Conservation (phyloP, 805 yeast species). For the Yamadazyma phyllophila region DNA sequence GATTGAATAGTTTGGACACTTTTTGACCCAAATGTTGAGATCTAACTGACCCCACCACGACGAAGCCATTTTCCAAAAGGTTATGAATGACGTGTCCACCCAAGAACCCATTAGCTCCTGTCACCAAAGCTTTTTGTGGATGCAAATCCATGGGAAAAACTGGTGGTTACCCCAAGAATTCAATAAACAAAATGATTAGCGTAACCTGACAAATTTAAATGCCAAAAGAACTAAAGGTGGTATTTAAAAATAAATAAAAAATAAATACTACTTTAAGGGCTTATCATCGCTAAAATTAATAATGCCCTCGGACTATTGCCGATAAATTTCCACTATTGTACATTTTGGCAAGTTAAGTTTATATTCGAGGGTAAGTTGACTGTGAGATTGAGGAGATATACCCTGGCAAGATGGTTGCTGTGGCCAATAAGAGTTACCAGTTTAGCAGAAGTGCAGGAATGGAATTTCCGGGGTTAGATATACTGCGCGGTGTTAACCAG, state of each 20-base stretch:
- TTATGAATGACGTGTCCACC: slow-evolving; percentile 48
- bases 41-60: slow-evolving; percentile 52
- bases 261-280: not conserved
- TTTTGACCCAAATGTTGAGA: slow-evolving; percentile 39
- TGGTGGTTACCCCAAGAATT: not conserved
- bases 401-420: too few relatives aligned
- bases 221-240: not conserved
- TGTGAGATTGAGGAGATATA: too few relatives aligned
- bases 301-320: not conserved
- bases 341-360: too few relatives aligned
- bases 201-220: not conserved
- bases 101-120: slow-evolving; percentile 56
- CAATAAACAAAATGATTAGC: not conserved
- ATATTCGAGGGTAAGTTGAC: too few relatives aligned
- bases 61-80: slow-evolving; percentile 37
- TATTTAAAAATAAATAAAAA: not conserved
- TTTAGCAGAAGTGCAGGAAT: too few relatives aligned
- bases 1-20: slow-evolving; percentile 17
- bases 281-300: slow-evolving; percentile 2
- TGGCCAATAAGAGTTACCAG: too few relatives aligned
- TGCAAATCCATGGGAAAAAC: too few relatives aligned
- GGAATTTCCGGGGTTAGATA: too few relatives aligned
- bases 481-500: too few relatives aligned
- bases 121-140: slow-evolving; percentile 35
- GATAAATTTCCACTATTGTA: too few relatives aligned